These are phyloP conservation scores for Crucibulum laeve DNA, from an alignment of 768 basidiomycete genomes.

Conservation along the genomic window DNA sequence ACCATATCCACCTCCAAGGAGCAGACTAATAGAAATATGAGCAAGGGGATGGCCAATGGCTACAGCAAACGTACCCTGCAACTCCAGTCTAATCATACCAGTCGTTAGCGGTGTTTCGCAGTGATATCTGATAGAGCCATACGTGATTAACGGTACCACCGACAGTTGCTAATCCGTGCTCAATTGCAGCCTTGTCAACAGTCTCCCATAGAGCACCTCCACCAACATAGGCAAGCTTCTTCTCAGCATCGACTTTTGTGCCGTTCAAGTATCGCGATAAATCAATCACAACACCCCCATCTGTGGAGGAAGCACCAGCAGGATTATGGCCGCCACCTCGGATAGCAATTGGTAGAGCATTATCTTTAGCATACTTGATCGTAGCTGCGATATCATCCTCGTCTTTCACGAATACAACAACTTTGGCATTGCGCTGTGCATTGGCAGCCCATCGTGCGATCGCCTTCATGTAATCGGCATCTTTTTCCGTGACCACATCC, in stretches of 20 bases:
- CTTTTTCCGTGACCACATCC: conserved; percentile 33
- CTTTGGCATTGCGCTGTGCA: conserved; percentile 30
- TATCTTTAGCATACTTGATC: conserved; percentile 29
- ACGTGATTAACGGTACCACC: conserved; percentile 48
- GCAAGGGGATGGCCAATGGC: not conserved
- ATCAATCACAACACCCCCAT: conserved; percentile 47
- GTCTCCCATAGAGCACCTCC: conserved; percentile 43
- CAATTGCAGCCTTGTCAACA: conserved; percentile 38
- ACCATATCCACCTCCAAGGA: conserved; percentile 53
- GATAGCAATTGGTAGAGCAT: conserved; percentile 35
- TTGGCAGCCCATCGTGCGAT: conserved; percentile 42
- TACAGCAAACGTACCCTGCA: conserved; percentile 31
- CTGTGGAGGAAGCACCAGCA: conserved; percentile 36
- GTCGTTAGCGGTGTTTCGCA: too few species aligned
- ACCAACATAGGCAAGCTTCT: conserved; percentile 34
- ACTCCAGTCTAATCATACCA: conserved; percentile 36
- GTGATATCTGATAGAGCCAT: conserved; percentile 10
- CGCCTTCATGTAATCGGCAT: conserved; percentile 31
- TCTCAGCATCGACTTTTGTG: conserved; percentile 32
- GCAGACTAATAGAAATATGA: conserved; percentile 27
- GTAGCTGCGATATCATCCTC: conserved; percentile 31
- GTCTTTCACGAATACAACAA: conserved; percentile 40
- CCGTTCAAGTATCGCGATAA: conserved; percentile 36
- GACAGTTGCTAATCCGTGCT: conserved; percentile 44
- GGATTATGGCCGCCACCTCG: conserved; percentile 46